Evolutionary conservation across 140 eudicot species (phyloP).

Genomic region (Stevia rebaudiana): DNA sequence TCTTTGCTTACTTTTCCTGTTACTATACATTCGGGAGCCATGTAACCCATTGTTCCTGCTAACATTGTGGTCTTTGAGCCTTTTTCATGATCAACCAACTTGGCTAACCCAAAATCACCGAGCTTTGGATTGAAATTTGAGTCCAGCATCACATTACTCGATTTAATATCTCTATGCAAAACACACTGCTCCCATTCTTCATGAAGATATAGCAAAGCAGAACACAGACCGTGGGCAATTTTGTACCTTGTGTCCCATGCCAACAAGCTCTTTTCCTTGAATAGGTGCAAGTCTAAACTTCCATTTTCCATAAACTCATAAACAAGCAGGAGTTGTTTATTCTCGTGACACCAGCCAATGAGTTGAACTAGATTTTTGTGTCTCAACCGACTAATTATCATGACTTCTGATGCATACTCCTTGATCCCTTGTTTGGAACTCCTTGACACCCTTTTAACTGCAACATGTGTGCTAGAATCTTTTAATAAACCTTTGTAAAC

Average conservation of each 20-base stretch:
- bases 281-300: conserved; percentile 34
- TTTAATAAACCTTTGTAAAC: conserved; percentile 23
- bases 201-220: conserved; percentile 31
- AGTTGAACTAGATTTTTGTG: conserved; percentile 27
- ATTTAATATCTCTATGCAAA: conserved; percentile 43
- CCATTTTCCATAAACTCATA: conserved; percentile 29
- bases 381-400: conserved; percentile 23
- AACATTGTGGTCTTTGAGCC: conserved; percentile 25
- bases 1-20: conserved; percentile 34
- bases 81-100: conserved; percentile 36
- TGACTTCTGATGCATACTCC: conserved; percentile 34
- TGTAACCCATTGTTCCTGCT: conserved; percentile 39
- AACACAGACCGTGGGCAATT: conserved; percentile 23
- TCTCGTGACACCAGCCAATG: conserved; percentile 31
- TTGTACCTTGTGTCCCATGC: conserved; percentile 29
- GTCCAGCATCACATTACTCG: conserved; percentile 34
- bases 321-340: conserved; percentile 21
- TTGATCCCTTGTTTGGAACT: conserved; percentile 28
- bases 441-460: conserved; percentile 33
- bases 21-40: conserved; percentile 34
- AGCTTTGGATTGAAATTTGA: conserved; percentile 32
- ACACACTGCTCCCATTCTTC: conserved; percentile 47
- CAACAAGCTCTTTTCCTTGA: conserved; percentile 23
- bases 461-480: not conserved
- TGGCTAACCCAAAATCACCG: conserved; percentile 46